phyloP scores from a whole-genome alignment of 202 grass and related monocot genomes.

The Cymbopogon flexuosus region DNA sequence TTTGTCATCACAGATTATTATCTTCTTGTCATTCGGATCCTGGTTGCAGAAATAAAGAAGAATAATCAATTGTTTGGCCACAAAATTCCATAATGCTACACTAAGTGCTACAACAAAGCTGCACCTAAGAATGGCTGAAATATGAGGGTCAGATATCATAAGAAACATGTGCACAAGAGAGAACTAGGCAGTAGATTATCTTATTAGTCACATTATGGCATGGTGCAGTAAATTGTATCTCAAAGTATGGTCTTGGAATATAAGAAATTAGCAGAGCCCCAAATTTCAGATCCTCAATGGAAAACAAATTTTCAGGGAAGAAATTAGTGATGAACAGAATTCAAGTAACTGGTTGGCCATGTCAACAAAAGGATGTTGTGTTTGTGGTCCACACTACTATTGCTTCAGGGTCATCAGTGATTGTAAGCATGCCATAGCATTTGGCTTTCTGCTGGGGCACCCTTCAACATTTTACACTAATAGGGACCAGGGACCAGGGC shows the following conservation, averaged over 20 bases:
- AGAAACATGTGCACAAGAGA: neutral
- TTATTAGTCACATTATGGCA: neutral
- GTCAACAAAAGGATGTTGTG: neutral
- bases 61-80: slow-evolving; percentile 7
- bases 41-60: slow-evolving; percentile 23
- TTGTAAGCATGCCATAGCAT: neutral
- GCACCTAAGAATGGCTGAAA: neutral
- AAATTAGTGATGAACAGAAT: neutral
- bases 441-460: neutral
- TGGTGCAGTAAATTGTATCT: neutral
- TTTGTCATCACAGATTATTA: slow-evolving; percentile 66
- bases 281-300: neutral
- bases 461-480: neutral
- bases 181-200: neutral
- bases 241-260: neutral
- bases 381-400: slow-evolving; percentile 23
- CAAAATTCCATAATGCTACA: neutral
- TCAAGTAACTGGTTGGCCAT: neutral
- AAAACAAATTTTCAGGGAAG: neutral
- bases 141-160: neutral
- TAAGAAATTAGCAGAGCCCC: neutral
- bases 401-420: neutral
- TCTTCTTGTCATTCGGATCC: slow-evolving; percentile 68
- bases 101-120: neutral
- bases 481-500: too few species aligned